phyloP scores from a whole-genome alignment of 75 land plant species.

The Cupressus sempervirens region DNA sequence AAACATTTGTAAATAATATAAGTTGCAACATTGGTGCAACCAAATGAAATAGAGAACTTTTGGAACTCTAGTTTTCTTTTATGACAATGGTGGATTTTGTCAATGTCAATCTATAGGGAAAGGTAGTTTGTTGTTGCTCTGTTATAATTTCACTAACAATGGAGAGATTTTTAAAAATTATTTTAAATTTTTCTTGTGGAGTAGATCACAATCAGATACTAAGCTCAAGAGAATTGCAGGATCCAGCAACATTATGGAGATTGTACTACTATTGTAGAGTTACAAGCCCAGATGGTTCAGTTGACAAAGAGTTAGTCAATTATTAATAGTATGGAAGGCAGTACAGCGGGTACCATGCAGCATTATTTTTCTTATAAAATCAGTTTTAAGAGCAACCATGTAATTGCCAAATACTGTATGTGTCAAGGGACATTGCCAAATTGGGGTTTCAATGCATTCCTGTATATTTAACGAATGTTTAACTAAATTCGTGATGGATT shows the following conservation, averaged over 20 bases:
- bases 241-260: conserved; percentile 43
- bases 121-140: neutral
- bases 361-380: neutral
- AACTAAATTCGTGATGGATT: neutral
- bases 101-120: neutral
- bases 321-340: neutral
- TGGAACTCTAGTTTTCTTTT: neutral
- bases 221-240: conserved; percentile 24
- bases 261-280: conserved; percentile 22
- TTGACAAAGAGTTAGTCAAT: conserved; percentile 4
- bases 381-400: neutral
- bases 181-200: neutral
- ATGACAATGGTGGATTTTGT: neutral
- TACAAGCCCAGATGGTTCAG: neutral
- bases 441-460: neutral
- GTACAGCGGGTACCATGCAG: neutral
- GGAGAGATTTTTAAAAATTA: neutral
- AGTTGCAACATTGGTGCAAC: neutral
- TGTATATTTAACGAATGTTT: neutral
- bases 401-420: neutral
- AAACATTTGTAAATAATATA: conserved; percentile 3
- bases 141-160: neutral
- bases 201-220: neutral
- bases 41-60: neutral
- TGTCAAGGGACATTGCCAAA: neutral